Evolutionary conservation across 768 basidiomycete genomes (phyloP).

Genomic region (Phaffia australis): DNA sequence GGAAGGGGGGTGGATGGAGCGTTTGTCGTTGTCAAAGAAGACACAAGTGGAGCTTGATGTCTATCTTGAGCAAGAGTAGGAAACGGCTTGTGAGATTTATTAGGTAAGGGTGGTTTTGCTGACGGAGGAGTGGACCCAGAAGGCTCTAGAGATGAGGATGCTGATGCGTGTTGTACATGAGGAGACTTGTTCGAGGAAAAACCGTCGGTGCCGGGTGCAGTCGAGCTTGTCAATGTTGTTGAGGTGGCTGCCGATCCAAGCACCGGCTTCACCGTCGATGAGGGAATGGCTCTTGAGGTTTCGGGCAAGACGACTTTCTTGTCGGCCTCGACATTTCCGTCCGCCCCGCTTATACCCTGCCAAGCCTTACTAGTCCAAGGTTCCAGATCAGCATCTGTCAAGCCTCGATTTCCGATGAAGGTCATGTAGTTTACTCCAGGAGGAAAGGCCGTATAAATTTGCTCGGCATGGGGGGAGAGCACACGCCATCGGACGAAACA

Average conservation of each 20-base stretch:
- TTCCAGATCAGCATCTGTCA: conserved; percentile 21
- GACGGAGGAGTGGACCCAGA: background rate
- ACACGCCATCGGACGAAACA: conserved; percentile 65
- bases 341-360: conserved; percentile 10
- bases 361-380: conserved; percentile 29
- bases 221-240: background rate
- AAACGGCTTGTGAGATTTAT: background rate
- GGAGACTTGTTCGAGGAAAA: background rate
- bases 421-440: conserved; percentile 28
- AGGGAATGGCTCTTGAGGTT: conserved; percentile 17
- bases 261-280: background rate
- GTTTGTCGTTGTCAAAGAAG: background rate
- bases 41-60: background rate
- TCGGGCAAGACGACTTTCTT: conserved; percentile 12
- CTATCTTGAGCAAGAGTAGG: background rate
- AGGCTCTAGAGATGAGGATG: background rate
- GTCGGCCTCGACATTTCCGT: conserved; percentile 26
- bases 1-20: background rate
- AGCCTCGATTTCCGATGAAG: conserved; percentile 23
- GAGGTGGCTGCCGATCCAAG: background rate
- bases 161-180: background rate
- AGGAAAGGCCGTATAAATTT: conserved; percentile 24
- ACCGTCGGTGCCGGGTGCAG: background rate
- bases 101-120: background rate
- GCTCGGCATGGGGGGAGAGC: background rate